Conservation (phyloP, 768 basidiomycete species). For the Mycena amicta region DNA sequence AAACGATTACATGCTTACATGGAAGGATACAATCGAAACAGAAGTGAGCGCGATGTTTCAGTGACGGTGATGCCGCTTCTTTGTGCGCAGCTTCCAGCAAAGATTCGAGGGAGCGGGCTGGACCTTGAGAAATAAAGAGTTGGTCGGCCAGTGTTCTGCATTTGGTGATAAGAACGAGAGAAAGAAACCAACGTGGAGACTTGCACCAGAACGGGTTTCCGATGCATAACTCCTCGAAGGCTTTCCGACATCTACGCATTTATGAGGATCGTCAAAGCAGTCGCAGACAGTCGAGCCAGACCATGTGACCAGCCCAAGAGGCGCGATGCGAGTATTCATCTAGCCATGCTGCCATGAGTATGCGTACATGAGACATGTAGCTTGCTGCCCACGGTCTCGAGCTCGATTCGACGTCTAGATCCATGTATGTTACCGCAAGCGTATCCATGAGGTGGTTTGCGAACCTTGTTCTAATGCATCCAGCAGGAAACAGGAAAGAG, state of each 20-base stretch:
- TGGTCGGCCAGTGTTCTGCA: background rate
- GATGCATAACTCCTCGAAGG: background rate
- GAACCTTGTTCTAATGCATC: background rate
- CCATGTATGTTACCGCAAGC: background rate
- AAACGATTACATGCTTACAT: too few species aligned
- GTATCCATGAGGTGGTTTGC: background rate
- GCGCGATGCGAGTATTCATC: background rate
- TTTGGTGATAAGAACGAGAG: background rate
- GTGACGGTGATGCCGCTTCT: background rate
- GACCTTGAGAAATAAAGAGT: background rate
- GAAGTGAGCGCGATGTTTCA: background rate
- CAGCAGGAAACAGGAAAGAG: constrained; percentile 1
- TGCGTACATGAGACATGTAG: constrained; percentile 7
- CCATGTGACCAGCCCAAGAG: background rate
- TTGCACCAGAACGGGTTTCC: background rate
- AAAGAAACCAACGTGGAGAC: background rate
- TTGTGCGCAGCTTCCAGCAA: background rate
- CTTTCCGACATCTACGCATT: background rate
- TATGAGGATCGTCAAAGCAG: background rate
- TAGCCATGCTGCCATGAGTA: background rate
- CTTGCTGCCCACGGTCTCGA: constrained; percentile 1
- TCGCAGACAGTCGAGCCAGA: background rate
- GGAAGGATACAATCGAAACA: background rate
- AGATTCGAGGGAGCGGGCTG: background rate
- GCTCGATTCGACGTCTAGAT: background rate